These are phyloP conservation scores for Alternaria triticina DNA, from an alignment of 2,329 filamentous ascomycete genomes.

Conservation along the genomic window DNA sequence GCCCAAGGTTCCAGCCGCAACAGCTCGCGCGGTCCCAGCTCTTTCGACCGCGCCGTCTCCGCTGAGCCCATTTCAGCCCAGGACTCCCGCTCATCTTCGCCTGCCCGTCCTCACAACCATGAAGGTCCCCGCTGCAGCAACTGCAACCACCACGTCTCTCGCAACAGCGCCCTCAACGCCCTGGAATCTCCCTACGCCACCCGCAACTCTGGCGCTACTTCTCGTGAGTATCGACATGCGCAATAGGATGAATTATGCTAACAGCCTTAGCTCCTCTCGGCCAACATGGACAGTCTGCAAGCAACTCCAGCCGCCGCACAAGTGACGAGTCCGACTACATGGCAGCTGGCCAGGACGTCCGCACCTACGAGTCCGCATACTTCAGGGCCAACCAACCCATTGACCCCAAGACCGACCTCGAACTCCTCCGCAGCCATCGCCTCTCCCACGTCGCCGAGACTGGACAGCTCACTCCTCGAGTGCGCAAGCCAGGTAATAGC, in stretches of 20 bases:
- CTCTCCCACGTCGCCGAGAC: conserved; percentile 59
- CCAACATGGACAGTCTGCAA: conserved; percentile 27
- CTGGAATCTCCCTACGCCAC: conserved; percentile 34
- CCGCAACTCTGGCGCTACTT: conserved; percentile 25
- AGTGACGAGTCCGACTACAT: conserved; percentile 48
- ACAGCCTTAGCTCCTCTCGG: conserved; percentile 24
- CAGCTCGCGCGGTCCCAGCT: conserved; percentile 44
- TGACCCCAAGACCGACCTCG: conserved; percentile 45
- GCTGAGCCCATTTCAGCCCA: conserved; percentile 43
- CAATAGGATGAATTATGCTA: neutral
- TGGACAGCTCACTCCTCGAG: conserved; percentile 54
- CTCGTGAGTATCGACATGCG: conserved; percentile 29
- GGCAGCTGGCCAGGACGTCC: conserved; percentile 31
- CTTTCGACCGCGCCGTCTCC: conserved; percentile 48
- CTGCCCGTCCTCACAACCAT: conserved; percentile 33
- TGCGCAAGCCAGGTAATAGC: conserved; percentile 46
- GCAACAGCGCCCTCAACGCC: conserved; percentile 43
- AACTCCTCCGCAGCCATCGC: conserved; percentile 55
- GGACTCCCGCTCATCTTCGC: conserved; percentile 42
- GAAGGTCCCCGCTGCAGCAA: conserved; percentile 45
- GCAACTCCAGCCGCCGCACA: conserved; percentile 39
- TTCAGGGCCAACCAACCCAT: conserved; percentile 37
- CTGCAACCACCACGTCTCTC: conserved; percentile 31
- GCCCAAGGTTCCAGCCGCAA: conserved; percentile 42
- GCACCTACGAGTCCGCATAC: conserved; percentile 45